A percentile compares a stretch with the other conserved stretches of the same genome.
Conservation (phyloP, 306 rosid genomes). For the Inga laurina region DNA sequence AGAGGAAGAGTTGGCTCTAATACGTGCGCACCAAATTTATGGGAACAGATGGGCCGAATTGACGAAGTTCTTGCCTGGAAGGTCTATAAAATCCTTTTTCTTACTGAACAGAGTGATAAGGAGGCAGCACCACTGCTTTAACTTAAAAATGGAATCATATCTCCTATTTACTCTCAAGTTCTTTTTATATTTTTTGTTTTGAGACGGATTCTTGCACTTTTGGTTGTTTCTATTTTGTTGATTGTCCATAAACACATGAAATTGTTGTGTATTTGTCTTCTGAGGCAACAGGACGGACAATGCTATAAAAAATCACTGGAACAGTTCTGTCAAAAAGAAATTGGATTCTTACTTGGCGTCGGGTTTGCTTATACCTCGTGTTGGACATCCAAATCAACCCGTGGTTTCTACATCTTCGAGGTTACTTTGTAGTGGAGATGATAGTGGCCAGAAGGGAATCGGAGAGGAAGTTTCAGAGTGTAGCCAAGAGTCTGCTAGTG, state of each 20-base stretch:
- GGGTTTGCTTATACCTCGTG: slow-evolving; percentile 76
- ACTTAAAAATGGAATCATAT: slow-evolving; percentile 7
- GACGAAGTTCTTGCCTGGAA: slow-evolving; percentile 91
- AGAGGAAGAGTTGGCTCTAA: slow-evolving; percentile 92
- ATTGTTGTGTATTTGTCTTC: slow-evolving; percentile 29
- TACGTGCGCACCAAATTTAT: slow-evolving; percentile 87
- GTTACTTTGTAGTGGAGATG: slow-evolving; percentile 71
- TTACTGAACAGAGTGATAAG: not conserved
- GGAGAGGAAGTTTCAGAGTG: slow-evolving; percentile 84
- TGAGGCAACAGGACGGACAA: slow-evolving; percentile 95
- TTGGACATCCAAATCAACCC: slow-evolving; percentile 58
- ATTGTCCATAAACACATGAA: slow-evolving; percentile 15
- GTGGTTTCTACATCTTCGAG: slow-evolving; percentile 60
- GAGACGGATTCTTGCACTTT: slow-evolving; percentile 19
- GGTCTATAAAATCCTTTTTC: slow-evolving; percentile 44
- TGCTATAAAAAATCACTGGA: slow-evolving; percentile 98
- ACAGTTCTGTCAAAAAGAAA: slow-evolving; percentile 98
- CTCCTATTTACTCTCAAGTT: not conserved
- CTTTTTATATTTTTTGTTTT: not conserved
- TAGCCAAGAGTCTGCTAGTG: slow-evolving; percentile 80
- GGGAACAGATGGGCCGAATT: slow-evolving; percentile 99
- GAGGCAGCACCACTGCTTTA: slow-evolving; percentile 19
- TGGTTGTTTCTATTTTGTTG: slow-evolving; percentile 16
- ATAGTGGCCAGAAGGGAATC: slow-evolving; percentile 58
- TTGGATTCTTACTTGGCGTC: slow-evolving; percentile 96